phyloP scores from a whole-genome alignment of 2,329 filamentous ascomycete genomes.

The Myriosclerotinia duriaeana region DNA sequence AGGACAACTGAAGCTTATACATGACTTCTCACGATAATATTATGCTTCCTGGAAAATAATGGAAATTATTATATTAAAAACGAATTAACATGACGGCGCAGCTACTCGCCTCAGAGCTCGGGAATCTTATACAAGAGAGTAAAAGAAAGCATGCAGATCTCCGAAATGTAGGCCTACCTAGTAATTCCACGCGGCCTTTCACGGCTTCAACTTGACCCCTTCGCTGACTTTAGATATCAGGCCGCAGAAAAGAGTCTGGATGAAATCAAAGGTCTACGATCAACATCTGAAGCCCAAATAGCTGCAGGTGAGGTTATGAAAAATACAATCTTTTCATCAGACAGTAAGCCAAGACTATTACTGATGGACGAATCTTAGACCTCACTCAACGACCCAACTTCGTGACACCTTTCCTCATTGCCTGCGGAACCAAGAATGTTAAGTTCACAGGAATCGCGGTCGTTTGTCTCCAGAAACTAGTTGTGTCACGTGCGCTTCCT shows the following conservation, averaged over 20 bases:
- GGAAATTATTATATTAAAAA: slow-evolving; percentile 28
- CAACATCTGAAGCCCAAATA: slow-evolving; percentile 65
- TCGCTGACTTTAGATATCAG: slow-evolving; percentile 46
- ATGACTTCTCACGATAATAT: not conserved
- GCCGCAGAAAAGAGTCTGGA: slow-evolving; percentile 91
- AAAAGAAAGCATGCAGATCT: slow-evolving; percentile 93
- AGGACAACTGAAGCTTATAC: slow-evolving; percentile 18
- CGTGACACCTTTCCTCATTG: slow-evolving; percentile 89
- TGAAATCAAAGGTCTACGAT: slow-evolving; percentile 75
- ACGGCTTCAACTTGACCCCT: slow-evolving; percentile 10
- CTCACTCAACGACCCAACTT: slow-evolving; percentile 79
- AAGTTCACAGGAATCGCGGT: slow-evolving; percentile 88
- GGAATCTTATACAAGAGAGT: slow-evolving; percentile 90
- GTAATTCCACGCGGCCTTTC: slow-evolving; percentile 10
- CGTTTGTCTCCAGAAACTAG: slow-evolving; percentile 83
- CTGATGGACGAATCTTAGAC: slow-evolving; percentile 56
- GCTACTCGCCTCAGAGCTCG: slow-evolving; percentile 82
- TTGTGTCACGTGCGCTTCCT: slow-evolving; percentile 77
- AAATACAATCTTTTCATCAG: not conserved
- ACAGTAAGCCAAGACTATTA: slow-evolving; percentile 3
- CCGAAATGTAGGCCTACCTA: slow-evolving; percentile 67
- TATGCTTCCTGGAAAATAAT: slow-evolving; percentile 26
- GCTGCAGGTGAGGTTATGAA: slow-evolving; percentile 41
- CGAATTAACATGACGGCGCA: slow-evolving; percentile 73
- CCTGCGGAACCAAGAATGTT: slow-evolving; percentile 84